A percentile compares a stretch with the other conserved stretches of the same genome.
Evolutionary conservation across 1,139 yeast species (phyloP).

Genomic region (Suhomyces ambrosiae): DNA sequence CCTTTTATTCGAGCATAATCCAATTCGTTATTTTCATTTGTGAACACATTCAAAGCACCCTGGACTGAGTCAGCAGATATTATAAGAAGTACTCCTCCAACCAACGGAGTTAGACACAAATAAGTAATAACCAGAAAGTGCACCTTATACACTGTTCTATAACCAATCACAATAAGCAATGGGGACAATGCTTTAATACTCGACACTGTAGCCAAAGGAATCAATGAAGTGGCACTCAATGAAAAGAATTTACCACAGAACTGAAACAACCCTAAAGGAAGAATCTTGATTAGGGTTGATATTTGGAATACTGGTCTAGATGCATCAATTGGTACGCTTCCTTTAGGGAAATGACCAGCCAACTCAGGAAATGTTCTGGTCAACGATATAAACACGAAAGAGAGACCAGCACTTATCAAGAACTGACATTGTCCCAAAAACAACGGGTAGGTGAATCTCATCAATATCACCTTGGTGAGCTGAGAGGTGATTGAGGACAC

Average conservation of each 20-base stretch:
- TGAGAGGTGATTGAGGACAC: slow-evolving; percentile 53
- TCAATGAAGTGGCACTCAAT: slow-evolving; percentile 40
- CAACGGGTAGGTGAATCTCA: slow-evolving; percentile 49
- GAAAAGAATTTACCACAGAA: slow-evolving; percentile 42
- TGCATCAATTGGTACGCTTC: slow-evolving; percentile 31
- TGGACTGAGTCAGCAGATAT: slow-evolving; percentile 32
- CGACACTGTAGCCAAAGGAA: slow-evolving; percentile 43
- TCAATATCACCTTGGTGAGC: slow-evolving; percentile 44
- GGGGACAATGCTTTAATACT: slow-evolving; percentile 46
- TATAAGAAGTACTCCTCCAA: slow-evolving; percentile 41
- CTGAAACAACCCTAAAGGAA: slow-evolving; percentile 45
- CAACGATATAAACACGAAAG: slow-evolving; percentile 26
- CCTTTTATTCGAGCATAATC: slow-evolving; percentile 32
- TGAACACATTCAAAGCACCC: slow-evolving; percentile 14
- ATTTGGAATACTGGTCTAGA: slow-evolving; percentile 25
- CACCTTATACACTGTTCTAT: slow-evolving; percentile 35
- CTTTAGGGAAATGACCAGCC: slow-evolving; percentile 29
- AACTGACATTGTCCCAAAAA: slow-evolving; percentile 55
- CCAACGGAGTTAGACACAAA: slow-evolving; percentile 38
- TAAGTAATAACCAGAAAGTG: slow-evolving; percentile 38
- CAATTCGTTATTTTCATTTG: slow-evolving; percentile 17
- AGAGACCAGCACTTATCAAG: slow-evolving; percentile 37
- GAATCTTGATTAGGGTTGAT: slow-evolving; percentile 28
- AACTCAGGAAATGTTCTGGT: slow-evolving; percentile 25
- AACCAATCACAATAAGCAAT: slow-evolving; percentile 38